Base-by-base conservation (phyloP, 106 monocot genomes). In the Dioscorea zingiberensis region DNA sequence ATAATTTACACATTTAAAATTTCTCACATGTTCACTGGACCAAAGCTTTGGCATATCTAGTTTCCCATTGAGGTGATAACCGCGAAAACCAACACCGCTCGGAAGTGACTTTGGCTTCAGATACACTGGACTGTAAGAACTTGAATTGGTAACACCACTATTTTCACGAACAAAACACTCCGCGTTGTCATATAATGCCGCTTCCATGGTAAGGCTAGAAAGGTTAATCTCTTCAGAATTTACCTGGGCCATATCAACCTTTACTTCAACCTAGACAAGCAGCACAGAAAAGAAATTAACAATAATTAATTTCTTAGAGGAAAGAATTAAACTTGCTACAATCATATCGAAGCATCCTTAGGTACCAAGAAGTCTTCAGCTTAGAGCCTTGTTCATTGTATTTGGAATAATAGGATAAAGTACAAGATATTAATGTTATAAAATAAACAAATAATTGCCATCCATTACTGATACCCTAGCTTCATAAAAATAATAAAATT, bases 1-100 rank as follows among this genome's bases (percentile, higher is more conserved):
- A 13, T 63, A 44, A 27, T 2, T 45, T 13, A 1, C 59, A 28
- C 13, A 14, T 2, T 3, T 28, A 25, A 57, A 10, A 25, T 13
- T 59, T 59, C 87, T 87, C 57, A 97, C 97, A 81, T 92, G 74
- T 69, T 97, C 97, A 26, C 85, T 84, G 46, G 97, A 92, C 97
- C 97, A 97, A 71, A 97, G 85, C 57, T 88, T 97, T 60, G 97
- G 97, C 29, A 54, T 77, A 18, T 88, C 79, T 65, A 97, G 48
- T 54, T 72, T 97, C 21, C 97, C 97, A 25, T 54, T 65, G 23
- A 97, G 76, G 15, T 77, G 63, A 69, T 79, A 76, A 47, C 91
- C 85, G 68, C 83, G 71, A 71, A 85, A 97, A 25, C 91, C 95
- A 79, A 66, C 48, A 63, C 70, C 76, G n/a, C 54, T 51, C 16